Percentiles rank a stretch among this genome's conserved stretches.
These are phyloP conservation scores for Diplocarpon rosae DNA, from an alignment of 2,329 filamentous ascomycete genomes.

Conservation along the genomic window DNA sequence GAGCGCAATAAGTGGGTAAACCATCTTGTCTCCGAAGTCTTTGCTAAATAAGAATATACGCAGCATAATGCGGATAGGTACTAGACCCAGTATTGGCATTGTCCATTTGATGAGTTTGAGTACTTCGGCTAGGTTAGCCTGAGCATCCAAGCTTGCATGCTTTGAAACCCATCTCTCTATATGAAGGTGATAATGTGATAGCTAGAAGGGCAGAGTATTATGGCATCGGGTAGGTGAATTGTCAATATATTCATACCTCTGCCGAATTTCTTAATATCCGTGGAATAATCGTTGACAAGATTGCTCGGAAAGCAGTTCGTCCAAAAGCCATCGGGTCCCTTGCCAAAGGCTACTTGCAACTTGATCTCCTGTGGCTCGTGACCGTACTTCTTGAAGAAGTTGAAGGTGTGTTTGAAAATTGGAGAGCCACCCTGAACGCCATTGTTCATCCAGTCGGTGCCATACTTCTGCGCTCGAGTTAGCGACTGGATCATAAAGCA, in stretches of 20 bases:
- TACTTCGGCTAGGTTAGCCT: constrained; percentile 27
- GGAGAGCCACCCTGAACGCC: constrained; percentile 49
- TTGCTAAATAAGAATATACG: constrained; percentile 57
- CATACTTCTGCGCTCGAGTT: constrained; percentile 31
- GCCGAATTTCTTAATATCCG: constrained; percentile 45
- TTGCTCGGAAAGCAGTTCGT: constrained; percentile 53
- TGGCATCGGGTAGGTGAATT: too few relatives aligned
- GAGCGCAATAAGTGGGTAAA: constrained; percentile 59
- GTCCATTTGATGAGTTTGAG: constrained; percentile 47
- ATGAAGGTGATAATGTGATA: too few relatives aligned
- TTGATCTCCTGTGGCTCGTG: constrained; percentile 46
- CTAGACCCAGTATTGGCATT: constrained; percentile 46
- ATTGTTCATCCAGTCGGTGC: constrained; percentile 50
- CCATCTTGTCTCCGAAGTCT: constrained; percentile 61
- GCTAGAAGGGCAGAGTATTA: too few relatives aligned
- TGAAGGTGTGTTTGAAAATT: constrained; percentile 58
- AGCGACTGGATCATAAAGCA: too few relatives aligned
- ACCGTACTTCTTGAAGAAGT: constrained; percentile 48
- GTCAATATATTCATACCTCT: constrained; percentile 1
- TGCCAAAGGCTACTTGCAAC: constrained; percentile 52
- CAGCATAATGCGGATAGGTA: constrained; percentile 55
- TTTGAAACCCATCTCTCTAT: too few relatives aligned
- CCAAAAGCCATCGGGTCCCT: constrained; percentile 49
- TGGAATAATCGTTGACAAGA: constrained; percentile 42
- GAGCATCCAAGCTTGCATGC: too few relatives aligned